Conservation (phyloP, 2,329 filamentous ascomycete genomes). For the Cyphellophora europaea region DNA sequence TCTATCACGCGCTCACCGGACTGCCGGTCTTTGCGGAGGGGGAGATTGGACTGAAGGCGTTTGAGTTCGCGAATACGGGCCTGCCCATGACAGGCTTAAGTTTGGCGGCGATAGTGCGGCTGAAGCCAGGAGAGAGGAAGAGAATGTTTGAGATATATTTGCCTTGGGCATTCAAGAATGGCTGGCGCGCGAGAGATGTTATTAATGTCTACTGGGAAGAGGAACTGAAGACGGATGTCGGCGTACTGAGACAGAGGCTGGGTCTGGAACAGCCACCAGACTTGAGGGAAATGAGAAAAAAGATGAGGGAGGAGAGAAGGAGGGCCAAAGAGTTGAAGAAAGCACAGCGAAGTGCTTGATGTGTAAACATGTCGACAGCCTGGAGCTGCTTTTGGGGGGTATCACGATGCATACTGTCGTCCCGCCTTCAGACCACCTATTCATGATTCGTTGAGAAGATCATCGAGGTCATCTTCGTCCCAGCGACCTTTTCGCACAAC, state of each 20-base stretch:
- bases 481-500: constrained; percentile 72
- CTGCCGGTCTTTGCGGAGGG: constrained; percentile 88
- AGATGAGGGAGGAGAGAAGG: constrained; percentile 60
- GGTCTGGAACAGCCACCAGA: constrained; percentile 86
- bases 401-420: too few relatives aligned
- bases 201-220: constrained; percentile 99
- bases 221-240: constrained; percentile 73
- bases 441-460: constrained; percentile 16
- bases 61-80: constrained; percentile 91
- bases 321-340: constrained; percentile 45
- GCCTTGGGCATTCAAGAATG: constrained; percentile 86
- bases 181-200: constrained; percentile 64
- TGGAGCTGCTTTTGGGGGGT: too few relatives aligned
- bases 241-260: constrained; percentile 62
- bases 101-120: constrained; percentile 58
- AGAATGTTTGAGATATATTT: constrained; percentile 67
- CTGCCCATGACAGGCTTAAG: constrained; percentile 91
- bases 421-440: too few relatives aligned
- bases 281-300: constrained; percentile 65
- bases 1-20: constrained; percentile 91
- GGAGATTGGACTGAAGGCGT: constrained; percentile 93
- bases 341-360: constrained; percentile 3
- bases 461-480: constrained; percentile 57
- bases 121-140: constrained; percentile 55
- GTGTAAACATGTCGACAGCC: neutral